phyloP scores from a whole-genome alignment of 768 basidiomycete genomes.

The Pleurotus platypus region DNA sequence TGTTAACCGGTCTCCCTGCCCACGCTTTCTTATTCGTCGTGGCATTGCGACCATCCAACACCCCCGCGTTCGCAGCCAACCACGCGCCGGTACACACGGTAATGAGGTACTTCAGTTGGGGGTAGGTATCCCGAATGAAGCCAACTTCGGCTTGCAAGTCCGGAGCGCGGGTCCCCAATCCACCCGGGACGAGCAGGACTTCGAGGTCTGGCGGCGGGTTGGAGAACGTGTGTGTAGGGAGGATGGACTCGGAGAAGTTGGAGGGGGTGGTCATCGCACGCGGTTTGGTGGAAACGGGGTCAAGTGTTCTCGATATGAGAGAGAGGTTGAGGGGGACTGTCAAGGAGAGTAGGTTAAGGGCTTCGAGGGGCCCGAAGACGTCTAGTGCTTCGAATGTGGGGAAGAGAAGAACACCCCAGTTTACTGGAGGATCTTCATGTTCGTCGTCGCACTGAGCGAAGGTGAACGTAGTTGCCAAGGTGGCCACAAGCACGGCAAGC shows the following conservation, averaged over 20 bases:
- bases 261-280: constrained; percentile 10
- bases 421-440: constrained; percentile 6
- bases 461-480: background rate
- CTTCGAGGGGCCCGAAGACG: constrained; percentile 29
- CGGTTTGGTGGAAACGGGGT: constrained; percentile 24
- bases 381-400: constrained; percentile 29
- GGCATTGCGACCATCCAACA: constrained; percentile 37
- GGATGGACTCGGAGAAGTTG: constrained; percentile 27
- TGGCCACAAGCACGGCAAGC: background rate
- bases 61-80: constrained; percentile 33
- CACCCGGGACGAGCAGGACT: constrained; percentile 30
- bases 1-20: constrained; percentile 17
- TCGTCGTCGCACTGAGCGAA: background rate
- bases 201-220: constrained; percentile 29
- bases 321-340: constrained; percentile 21
- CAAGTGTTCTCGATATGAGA: constrained; percentile 19
- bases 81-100: constrained; percentile 42
- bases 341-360: constrained; percentile 22
- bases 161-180: constrained; percentile 22
- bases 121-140: constrained; percentile 30
- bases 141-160: constrained; percentile 22
- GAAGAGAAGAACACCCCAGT: constrained; percentile 23
- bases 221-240: constrained; percentile 37
- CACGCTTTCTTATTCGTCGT: constrained; percentile 42
- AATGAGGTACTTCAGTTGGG: constrained; percentile 33